Conservation (phyloP, 139 green algal genomes). For the Haematococcus lacustris region DNA sequence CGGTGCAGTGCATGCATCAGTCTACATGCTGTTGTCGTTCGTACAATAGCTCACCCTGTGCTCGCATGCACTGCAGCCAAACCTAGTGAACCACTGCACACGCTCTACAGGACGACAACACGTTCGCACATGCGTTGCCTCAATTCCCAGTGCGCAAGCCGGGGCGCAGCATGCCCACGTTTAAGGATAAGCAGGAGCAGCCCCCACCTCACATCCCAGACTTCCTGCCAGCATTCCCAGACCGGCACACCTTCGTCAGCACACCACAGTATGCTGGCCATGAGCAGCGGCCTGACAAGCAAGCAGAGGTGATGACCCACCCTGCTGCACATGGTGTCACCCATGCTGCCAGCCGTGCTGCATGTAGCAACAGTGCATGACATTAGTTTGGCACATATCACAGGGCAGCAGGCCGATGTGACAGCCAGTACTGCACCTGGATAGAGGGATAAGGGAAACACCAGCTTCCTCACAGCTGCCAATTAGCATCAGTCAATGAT, state of each 20-base stretch:
- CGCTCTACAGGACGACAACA: slow-evolving; percentile 12
- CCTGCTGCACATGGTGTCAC: not conserved
- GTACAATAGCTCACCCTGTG: no score
- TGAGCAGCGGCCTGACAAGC: slow-evolving; percentile 36
- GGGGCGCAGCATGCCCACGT: slow-evolving; percentile 39
- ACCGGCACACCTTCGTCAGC: slow-evolving; percentile 72
- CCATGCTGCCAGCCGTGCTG: not conserved
- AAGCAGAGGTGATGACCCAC: slow-evolving; percentile 30
- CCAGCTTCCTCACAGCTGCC: not conserved
- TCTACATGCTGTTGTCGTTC: no score
- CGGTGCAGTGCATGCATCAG: no score
- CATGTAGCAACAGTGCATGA: not conserved
- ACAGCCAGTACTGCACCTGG: no score
- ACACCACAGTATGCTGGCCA: slow-evolving; percentile 33
- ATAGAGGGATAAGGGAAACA: not conserved
- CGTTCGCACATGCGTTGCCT: slow-evolving; percentile 58
- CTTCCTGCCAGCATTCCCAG: slow-evolving; percentile 80
- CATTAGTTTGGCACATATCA: not conserved
- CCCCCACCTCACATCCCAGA: slow-evolving; percentile 60
- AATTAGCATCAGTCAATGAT: no score
- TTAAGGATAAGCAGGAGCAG: slow-evolving; percentile 45
- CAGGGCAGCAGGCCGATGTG: not conserved
- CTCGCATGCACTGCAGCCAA: not conserved
- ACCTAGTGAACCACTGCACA: not conserved
- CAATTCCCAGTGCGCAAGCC: slow-evolving; percentile 49